phyloP scores from a whole-genome alignment of 176 grass and related monocot species.

The Saccharum officinarum region DNA sequence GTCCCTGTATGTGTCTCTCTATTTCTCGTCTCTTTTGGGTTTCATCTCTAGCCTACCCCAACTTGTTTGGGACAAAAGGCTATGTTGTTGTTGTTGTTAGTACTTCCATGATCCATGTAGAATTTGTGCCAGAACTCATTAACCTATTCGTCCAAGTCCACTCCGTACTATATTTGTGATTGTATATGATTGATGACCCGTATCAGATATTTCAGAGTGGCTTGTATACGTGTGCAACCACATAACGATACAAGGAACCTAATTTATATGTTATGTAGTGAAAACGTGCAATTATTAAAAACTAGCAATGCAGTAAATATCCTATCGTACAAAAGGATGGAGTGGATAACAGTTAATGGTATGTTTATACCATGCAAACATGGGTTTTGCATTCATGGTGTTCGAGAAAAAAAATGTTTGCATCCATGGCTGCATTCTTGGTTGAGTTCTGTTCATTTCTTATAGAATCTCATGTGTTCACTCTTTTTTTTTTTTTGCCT shows the following conservation, averaged over 20 bases:
- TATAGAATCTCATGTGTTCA: background rate
- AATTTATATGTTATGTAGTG: background rate
- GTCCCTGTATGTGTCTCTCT: too few species aligned
- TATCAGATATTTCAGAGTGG: background rate
- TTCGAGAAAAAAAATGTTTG: background rate
- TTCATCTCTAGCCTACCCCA: too few species aligned
- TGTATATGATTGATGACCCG: background rate
- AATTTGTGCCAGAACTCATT: background rate
- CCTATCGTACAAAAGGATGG: background rate
- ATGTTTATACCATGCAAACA: background rate
- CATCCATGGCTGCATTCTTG: slow-evolving; percentile 3
- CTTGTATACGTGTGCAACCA: background rate
- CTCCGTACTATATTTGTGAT: background rate
- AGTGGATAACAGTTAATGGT: background rate
- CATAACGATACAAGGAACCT: background rate
- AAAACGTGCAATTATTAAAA: background rate
- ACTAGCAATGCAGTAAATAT: background rate
- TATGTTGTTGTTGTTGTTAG: too few species aligned
- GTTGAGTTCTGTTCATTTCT: slow-evolving; percentile 1
- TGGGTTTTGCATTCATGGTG: background rate
- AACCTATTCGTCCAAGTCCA: background rate
- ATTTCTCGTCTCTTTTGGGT: too few species aligned
- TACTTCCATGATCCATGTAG: background rate
- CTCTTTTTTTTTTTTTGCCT: background rate
- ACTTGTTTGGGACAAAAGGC: too few species aligned